Base-by-base conservation (phyloP, 805 yeast genomes). In the Phaffomyces thermotolerans region DNA sequence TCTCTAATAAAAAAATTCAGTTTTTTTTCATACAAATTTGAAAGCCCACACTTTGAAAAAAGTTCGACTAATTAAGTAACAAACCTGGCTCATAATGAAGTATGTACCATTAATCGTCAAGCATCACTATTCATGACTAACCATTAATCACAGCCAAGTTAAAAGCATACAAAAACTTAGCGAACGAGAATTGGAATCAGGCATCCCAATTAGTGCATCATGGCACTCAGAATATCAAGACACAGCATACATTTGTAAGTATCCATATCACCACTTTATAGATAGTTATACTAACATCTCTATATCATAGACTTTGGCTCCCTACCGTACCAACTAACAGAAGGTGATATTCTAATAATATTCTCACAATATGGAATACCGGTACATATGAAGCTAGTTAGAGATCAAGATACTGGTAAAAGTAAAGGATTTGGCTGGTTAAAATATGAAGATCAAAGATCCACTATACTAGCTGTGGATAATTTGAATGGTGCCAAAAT, bases 351-450 rank as follows among this genome's bases (percentile, higher is more conserved):
- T 0, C 55, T 89, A 7, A 73, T 79, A 0, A 76, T 90, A 29
- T 91, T 91, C 59, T 84, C 95, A 2, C 97, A 91, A 57, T 91
- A 76, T 61, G 98, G 98, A 0, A 73, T 80, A 17, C 96, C 96
- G 0, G 82, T 84, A 0, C 85, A 84, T 52, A 58, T 91, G 31
- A 77, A 81, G 41, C 65, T 90, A 41, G 73, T 77, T 23, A 72
- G 91, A 45, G 91, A 87, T 55, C 69, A 67, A 45, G 74, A 69
- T 3, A 72, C 83, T 0, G 87, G 88, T 3, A 73, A 73, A 43
- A 78, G 87, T 2, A 70, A 72, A 43, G 93, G 95, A 7, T 86
- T 81, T 68, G 93, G 83, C 4, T 89, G 80, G 65, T 61, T 91
- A 51, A 85, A 87, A 60, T 91, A 86, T 55, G 91, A 83, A 52